Evolutionary conservation across 306 rosid genomes (phyloP).

Genomic region (Chamaecrista fasciculata): DNA sequence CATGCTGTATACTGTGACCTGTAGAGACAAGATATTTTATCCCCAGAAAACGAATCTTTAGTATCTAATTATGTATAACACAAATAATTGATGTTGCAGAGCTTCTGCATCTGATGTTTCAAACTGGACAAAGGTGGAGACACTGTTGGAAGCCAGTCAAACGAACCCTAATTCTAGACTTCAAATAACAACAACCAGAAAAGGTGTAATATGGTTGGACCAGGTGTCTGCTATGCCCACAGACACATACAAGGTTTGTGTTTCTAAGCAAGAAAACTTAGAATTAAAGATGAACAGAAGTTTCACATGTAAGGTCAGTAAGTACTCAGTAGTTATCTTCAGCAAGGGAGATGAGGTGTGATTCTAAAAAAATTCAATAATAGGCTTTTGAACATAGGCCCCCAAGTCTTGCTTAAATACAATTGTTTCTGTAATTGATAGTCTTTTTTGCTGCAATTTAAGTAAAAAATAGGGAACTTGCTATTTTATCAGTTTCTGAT

Average conservation of each 20-base stretch:
- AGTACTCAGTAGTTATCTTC: conserved; percentile 1
- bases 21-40: background rate
- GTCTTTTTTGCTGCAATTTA: background rate
- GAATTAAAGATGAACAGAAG: background rate
- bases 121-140: conserved; percentile 34
- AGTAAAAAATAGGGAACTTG: background rate
- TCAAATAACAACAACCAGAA: conserved; percentile 33
- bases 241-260: conserved; percentile 25
- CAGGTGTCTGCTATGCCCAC: conserved; percentile 46
- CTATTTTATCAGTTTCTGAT: background rate
- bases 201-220: conserved; percentile 39
- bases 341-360: background rate
- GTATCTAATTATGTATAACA: conserved; percentile 5
- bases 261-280: background rate
- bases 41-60: conserved; percentile 5
- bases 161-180: conserved; percentile 23
- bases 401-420: background rate
- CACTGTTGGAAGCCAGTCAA: conserved; percentile 8
- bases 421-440: background rate
- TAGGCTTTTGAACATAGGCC: background rate
- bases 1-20: conserved; percentile 14
- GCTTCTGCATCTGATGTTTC: conserved; percentile 50
- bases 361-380: background rate
- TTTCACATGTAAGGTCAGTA: background rate
- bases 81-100: conserved; percentile 40